These are phyloP conservation scores for Melaleuca alternifolia DNA, from an alignment of 345 rosid species.

Conservation along the genomic window DNA sequence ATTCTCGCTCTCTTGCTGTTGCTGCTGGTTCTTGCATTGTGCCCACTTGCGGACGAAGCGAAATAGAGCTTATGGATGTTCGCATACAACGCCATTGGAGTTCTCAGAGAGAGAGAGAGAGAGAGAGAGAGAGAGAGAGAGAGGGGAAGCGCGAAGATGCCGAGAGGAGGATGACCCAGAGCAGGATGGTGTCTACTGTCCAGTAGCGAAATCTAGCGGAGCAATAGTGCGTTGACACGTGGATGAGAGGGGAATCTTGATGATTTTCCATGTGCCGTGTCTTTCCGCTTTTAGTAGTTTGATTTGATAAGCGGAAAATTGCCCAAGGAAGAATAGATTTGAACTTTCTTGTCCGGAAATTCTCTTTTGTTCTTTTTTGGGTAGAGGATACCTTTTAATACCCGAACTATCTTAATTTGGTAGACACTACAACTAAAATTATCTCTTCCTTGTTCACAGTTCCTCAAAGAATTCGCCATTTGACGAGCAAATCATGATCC, in stretches of 20 bases:
- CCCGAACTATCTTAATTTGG: neutral
- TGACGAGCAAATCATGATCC: neutral
- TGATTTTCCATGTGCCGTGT: neutral
- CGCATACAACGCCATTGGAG: neutral
- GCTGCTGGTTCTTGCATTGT: neutral
- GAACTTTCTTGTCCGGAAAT: neutral
- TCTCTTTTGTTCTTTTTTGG: neutral
- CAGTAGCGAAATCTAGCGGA: neutral
- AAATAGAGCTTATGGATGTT: neutral
- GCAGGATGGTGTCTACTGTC: neutral
- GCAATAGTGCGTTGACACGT: constrained; percentile 8
- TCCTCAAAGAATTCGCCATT: neutral
- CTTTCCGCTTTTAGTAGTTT: neutral
- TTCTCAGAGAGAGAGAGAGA: neutral
- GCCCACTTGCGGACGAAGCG: neutral
- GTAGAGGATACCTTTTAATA: neutral
- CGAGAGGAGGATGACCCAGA: neutral
- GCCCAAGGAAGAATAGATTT: neutral
- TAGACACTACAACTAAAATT: neutral
- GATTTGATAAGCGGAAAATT: neutral
- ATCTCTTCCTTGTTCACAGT: neutral
- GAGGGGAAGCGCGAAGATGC: neutral
- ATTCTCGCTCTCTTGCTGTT: neutral
- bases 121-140: neutral
- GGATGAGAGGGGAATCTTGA: neutral